Evolutionary conservation across 1,139 yeast genomes (phyloP), one percentile per base, ranked within the genome.

Genomic region (Candida pseudocylindracea): DNA sequence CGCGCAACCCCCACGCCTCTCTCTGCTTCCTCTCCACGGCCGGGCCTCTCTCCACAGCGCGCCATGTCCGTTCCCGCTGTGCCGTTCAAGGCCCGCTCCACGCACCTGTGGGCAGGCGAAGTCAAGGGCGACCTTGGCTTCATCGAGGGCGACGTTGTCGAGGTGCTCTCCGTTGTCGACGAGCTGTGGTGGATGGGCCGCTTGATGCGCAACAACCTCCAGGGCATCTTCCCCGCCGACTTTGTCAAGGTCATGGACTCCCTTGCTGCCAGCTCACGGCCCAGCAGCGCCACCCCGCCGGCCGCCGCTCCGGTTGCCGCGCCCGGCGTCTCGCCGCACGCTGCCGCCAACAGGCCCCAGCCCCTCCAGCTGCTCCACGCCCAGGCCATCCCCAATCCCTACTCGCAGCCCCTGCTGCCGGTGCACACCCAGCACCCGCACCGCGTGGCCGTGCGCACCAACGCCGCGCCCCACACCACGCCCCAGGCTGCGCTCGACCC

Each of bases 101-200:
- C 63, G 34, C 80, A 74, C 41, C 78, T 92, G n/a, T 80, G 93
- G 92, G 70, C 92, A 12, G 93, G 92, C 24, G 88, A 76, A 47
- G 70, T 76, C 45, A 78, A 73, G 33, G 81, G 79, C 30, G 95
- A 88, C 46, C 60, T 88, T 33, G 96, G 96, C 1, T 88, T 88
- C 49, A 63, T 85, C 31, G 96, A 88, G 53, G 93, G 92, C 35
- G 96, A 88, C 48, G 55, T 79, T 32, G 78, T 88, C 42, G 93
- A 83, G 39, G 93, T 88, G 7, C 61, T 69, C 31, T 63, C 73
- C 41, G 57, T 73, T 4, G 83, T 88, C 8, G 93, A 85, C 46
- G 93, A 92, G 15, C 72, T 74, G 44, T 81, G 93, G 92, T 83
- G 91, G 78, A 78, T 70, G 44, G 98, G 98, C 1, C 61, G 65